These are phyloP conservation scores for Talaromyces sp. DNA, from an alignment of 2,329 filamentous ascomycete genomes.

Conservation along the genomic window DNA sequence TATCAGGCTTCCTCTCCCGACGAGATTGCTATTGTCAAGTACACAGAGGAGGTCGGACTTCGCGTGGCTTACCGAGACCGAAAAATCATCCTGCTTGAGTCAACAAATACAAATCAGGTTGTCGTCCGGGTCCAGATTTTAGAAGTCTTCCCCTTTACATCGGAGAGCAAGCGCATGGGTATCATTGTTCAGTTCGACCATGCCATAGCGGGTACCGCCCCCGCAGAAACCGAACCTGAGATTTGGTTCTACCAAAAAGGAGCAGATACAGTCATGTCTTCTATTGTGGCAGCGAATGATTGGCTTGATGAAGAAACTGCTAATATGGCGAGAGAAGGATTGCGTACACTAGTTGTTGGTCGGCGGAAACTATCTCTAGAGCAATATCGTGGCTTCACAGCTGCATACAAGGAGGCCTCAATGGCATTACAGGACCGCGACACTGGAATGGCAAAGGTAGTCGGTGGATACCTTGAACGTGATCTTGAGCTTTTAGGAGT, in stretches of 20 bases:
- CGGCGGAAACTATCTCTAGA: slow-evolving; percentile 75
- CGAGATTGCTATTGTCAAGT: slow-evolving; percentile 95
- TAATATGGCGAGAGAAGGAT: slow-evolving; percentile 97
- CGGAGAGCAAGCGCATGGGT: slow-evolving; percentile 96
- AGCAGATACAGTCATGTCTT: slow-evolving; percentile 96
- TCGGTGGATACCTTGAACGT: slow-evolving; percentile 76
- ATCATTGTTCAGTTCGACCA: slow-evolving; percentile 86
- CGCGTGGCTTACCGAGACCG: slow-evolving; percentile 82
- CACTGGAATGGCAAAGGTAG: slow-evolving; percentile 71
- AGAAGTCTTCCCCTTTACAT: slow-evolving; percentile 96
- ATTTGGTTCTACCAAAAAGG: slow-evolving; percentile 99
- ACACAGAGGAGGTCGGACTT: slow-evolving; percentile 89
- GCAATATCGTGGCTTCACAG: slow-evolving; percentile 77
- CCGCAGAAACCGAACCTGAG: slow-evolving; percentile 61
- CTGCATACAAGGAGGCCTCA: slow-evolving; percentile 73
- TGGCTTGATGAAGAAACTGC: slow-evolving; percentile 98
- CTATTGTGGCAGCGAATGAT: slow-evolving; percentile 91
- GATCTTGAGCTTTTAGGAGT: slow-evolving; percentile 93
- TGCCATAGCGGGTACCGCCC: slow-evolving; percentile 49
- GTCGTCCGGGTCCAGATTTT: slow-evolving; percentile 85
- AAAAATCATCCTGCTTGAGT: slow-evolving; percentile 78
- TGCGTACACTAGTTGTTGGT: slow-evolving; percentile 93
- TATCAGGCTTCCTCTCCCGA: slow-evolving; percentile 98
- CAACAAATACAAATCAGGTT: slow-evolving; percentile 65
- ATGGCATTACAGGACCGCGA: slow-evolving; percentile 78